Evolutionary conservation across 106 monocot species (phyloP), one percentile per base, ranked within the genome.

Genomic region (Allium cepa): DNA sequence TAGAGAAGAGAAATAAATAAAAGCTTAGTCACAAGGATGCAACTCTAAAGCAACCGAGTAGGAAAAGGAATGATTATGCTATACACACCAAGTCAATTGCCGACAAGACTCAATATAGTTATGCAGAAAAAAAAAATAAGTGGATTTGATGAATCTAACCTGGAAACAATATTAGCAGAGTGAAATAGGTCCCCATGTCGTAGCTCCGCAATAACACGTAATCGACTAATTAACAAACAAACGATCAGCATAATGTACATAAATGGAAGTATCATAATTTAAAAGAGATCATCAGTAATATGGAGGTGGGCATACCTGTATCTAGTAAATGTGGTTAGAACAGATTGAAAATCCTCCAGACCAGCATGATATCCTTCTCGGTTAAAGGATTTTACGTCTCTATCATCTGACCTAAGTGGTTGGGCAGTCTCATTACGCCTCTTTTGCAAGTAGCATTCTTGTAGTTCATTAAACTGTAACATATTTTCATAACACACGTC

Each of bases 331-430:
- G 97, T 97, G 15, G 92, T 82, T 46, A 97, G 74, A 17, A 97
- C 97, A 66, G 97, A 97, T 63, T 97, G 97, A 76, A 97, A 97
- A 83, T 97, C 89, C 62, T 92, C 89, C 59, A 97, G 87, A 63
- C 89, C 97, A 58, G 72, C 68, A 72, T 86, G 77, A 80, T 97
- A 97, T 15, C 86, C 92, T 82, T 96, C 96, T 82, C 81, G 86
- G 16, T 58, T 78, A 47, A 77, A 73, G 50, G 64, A 9, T 76
- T 79, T 89, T n/a, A 56, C 26, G 64, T 92, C 87, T 78, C 73
- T 82, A 52, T 85, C 92, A 65, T 89, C 89, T 71, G 71, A 75
- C 63, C 50, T 80, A 66, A 64, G 79, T 9, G 60, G 53, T 49
- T 87, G 84, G 47, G 60, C 81, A 26, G 75, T 46, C 22, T 79